Base-by-base conservation (phyloP, 2,329 filamentous ascomycete genomes). In the Chaetomium sp. region DNA sequence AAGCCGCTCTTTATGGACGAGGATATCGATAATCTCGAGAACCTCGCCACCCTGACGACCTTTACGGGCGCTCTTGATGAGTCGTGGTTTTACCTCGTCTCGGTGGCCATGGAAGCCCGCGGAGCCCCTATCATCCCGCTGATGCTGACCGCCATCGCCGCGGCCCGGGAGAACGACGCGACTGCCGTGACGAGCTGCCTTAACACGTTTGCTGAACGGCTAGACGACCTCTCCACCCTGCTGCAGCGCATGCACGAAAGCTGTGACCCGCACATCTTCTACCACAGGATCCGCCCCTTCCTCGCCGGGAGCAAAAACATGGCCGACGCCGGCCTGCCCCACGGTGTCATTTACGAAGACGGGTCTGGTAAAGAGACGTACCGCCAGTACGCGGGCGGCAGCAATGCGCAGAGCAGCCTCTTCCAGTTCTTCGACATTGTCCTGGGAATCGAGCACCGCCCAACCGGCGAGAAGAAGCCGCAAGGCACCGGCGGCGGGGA, bases 21-120 rank as follows among this genome's bases (percentile, higher is more conserved):
- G 76, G 85, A 86, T 42, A 87, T 95, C 64, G 92, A 96, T 73
- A 87, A 87, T 68, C 83, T 98, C 54, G 89, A 95, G 73, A 98
- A 99, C 72, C 84, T 99, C 63, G 88, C 92, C 49, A 95, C 92
- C 2, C 83, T 98, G 66, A 87, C 88, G 72, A 97, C 95, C 19
- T 96, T 97, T 74, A 98, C 95, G 19, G 95, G 95, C 58, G 93
- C 93, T 8, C 82, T 96, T 62, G 95, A 99, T 75, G 95, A 99
- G 79, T 97, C 95, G 68, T 99, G 95, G 95, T 99, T 99, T 75
- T 99, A 98, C 75, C 83, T 99, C 13, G 87, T 98, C 60, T 97
- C 93, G 0, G 91, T 97, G 3, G 95, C 94, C 67, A 97, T 99
- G 69, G 95, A 99, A 78, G 93, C 93, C 62, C 89, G 92, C 63